Evolutionary conservation across 106 monocot genomes (phyloP).

Genomic region (Cymbidium sinense): DNA sequence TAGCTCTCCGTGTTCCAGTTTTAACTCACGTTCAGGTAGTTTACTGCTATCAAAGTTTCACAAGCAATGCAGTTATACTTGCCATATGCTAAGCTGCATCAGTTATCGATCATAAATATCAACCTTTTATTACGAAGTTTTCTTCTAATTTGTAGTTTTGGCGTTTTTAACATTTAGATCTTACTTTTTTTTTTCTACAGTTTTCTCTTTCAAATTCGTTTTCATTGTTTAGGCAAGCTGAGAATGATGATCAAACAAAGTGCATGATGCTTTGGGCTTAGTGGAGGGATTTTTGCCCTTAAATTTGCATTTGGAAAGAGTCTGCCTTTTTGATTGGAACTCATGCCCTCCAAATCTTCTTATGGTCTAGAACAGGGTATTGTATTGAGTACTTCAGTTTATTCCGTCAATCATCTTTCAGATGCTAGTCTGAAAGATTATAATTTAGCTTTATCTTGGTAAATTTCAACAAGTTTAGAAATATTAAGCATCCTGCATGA

Average conservation of each 20-base stretch:
- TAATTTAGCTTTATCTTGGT: neutral
- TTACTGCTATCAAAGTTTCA: neutral
- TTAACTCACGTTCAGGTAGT: slow-evolving; percentile 83
- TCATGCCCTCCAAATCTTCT: neutral
- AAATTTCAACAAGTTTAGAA: slow-evolving; percentile 4
- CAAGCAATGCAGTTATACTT: neutral
- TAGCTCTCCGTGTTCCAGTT: slow-evolving; percentile 78
- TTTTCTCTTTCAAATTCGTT: neutral
- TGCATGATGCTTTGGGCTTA: neutral
- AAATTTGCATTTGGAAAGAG: neutral
- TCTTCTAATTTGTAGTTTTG: neutral
- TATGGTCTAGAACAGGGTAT: neutral
- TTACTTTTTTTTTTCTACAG: neutral
- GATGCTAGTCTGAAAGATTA: neutral
- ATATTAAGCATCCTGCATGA: neutral
- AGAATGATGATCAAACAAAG: neutral
- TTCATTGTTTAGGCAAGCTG: neutral
- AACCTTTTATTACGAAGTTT: neutral
- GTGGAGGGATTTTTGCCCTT: neutral
- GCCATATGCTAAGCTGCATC: neutral
- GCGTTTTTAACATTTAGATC: neutral
- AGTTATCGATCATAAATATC: neutral
- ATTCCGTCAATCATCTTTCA: neutral
- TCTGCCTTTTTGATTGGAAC: neutral
- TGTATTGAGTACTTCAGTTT: neutral